These are phyloP conservation scores for Piromyces sp. DNA, from an alignment of 192 early-diverging fungal species.

Conservation along the genomic window DNA sequence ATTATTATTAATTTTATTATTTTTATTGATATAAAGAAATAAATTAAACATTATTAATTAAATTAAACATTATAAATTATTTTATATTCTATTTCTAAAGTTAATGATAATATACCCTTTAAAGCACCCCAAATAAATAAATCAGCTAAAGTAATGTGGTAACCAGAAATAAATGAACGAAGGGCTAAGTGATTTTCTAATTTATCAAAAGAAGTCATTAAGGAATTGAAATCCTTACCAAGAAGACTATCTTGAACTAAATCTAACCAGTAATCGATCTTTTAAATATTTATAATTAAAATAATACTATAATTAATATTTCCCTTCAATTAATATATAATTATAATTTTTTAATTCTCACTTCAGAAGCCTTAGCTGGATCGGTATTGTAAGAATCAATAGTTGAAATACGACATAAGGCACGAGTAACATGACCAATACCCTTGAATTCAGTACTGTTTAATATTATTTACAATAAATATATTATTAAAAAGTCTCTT, in stretches of 20 bases:
- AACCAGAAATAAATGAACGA: conserved; percentile 64
- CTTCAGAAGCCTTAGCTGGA: conserved; percentile 4
- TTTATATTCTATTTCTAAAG: too few relatives aligned
- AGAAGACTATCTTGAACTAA: conserved; percentile 44
- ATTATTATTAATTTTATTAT: too few relatives aligned
- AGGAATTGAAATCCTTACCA: conserved; percentile 44
- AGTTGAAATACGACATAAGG: conserved; percentile 1
- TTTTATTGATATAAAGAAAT: too few relatives aligned
- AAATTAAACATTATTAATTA: too few relatives aligned
- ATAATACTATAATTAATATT: too few relatives aligned
- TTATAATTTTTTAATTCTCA: not conserved
- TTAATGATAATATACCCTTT: conserved; percentile 22
- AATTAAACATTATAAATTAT: too few relatives aligned
- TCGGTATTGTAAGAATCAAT: conserved; percentile 1
- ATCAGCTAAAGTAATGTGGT: conserved; percentile 60
- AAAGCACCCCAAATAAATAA: conserved; percentile 75
- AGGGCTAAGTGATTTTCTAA: conserved; percentile 70
- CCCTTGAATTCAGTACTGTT: conserved; percentile 5
- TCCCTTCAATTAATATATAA: not conserved
- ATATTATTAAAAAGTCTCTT: too few relatives aligned
- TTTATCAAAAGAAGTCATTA: conserved; percentile 45
- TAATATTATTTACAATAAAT: not conserved
- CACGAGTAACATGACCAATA: conserved; percentile 9
- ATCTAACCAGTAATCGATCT: conserved; percentile 54
- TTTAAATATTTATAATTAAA: too few relatives aligned